A percentile compares a stretch with the other conserved stretches of the same genome.
These are phyloP conservation scores for Plectosphaerella plurivora DNA, from an alignment of 2,329 filamentous ascomycete genomes.

Conservation along the genomic window DNA sequence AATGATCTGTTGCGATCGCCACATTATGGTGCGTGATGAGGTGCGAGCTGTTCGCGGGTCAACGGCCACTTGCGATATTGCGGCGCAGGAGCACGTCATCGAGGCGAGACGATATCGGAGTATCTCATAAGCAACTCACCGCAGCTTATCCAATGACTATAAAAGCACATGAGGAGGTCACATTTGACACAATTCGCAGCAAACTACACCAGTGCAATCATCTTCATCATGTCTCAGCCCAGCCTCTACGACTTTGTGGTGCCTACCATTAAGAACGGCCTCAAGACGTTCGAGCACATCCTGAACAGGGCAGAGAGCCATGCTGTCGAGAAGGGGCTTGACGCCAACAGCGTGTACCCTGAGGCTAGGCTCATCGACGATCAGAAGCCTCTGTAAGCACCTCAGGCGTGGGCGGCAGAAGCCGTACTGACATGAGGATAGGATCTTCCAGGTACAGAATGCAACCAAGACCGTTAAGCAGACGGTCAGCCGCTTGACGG, in stretches of 20 bases:
- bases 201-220: background rate
- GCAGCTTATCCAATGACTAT: no score
- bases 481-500: conserved; percentile 19
- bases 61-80: background rate
- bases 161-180: no score
- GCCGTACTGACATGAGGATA: no score
- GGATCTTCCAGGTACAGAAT: conserved; percentile 25
- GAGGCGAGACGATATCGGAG: background rate
- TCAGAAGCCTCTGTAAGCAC: conserved; percentile 24
- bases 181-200: no score
- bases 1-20: no score
- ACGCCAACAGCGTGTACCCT: conserved; percentile 15
- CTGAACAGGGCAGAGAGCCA: conserved; percentile 23
- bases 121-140: no score
- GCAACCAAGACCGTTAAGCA: conserved; percentile 22
- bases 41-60: background rate
- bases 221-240: conserved; percentile 18
- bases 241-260: conserved; percentile 23
- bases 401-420: no score
- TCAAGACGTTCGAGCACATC: conserved; percentile 20
- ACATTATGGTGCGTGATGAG: background rate
- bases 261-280: conserved; percentile 16
- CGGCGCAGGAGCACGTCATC: background rate
- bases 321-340: conserved; percentile 18
- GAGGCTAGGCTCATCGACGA: conserved; percentile 21